Base-by-base conservation (phyloP, 169 alveolate species). In the Plasmodium cynomolgi region DNA sequence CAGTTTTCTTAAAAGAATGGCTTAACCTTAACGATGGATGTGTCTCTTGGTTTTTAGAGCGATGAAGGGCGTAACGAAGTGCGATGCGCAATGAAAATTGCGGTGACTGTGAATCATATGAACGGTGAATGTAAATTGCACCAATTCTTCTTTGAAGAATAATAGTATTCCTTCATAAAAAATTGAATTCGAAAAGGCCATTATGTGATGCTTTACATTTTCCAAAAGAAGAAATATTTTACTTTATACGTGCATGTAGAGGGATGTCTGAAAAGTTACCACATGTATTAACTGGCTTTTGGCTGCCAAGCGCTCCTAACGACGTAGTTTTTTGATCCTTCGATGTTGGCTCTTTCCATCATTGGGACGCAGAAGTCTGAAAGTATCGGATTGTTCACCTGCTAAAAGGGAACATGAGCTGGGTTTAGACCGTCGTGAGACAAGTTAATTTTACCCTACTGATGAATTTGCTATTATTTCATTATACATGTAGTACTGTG, bases 271-370 rank as follows among this genome's bases (percentile, higher is more conserved):
- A 85, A 85, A 85, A 85, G 93, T 85, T 85, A 74, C 93, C 83
- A 82, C 95, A 72, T 88, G 84, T 93, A 93, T 37, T 95, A 86
- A 86, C 95, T 93, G 91, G 92, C 98, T 97, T 97, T 98, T 97
- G 98, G 98, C 98, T 97, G 98, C 98, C 98, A 96, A 97, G 98
- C 98, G 98, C 96, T 96, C 98, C 96, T 97, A 97, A 98, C 98
- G 98, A 97, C 97, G 98, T 97, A 96, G 98, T 98, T 97, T 96
- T 97, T 96, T 96, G 98, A 95, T 96, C 94, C 97, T 96, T 95
- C 97, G 97, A 95, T 95, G 93, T 93, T 96, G 85, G 97, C 96
- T 96, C 96, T 95, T 93, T 95, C 97, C 94, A 95, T 95, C 97
- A 95, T 95, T 86, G 92, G 85, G 96, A 96, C 92, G 96, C 96